A percentile compares a stretch with the other conserved stretches of the same genome.
Conservation (phyloP, 2,329 filamentous ascomycete species). For the Truncatella angustata region DNA sequence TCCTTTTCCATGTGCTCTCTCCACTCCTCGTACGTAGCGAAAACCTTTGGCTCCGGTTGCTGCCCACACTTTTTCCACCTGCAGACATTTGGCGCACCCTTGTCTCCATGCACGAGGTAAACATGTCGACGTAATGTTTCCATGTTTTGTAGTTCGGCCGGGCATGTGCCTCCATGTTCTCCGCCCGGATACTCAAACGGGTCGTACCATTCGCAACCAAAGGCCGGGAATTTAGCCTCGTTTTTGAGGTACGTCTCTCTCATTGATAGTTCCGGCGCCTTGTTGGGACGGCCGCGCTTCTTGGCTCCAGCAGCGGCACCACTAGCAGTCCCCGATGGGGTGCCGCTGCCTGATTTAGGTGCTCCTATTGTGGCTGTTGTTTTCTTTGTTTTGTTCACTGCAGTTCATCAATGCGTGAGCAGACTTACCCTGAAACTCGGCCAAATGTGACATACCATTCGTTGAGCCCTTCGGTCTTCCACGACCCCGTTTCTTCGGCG, state of each 20-base stretch:
- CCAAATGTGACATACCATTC: conserved; percentile 25
- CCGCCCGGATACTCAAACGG: conserved; percentile 9
- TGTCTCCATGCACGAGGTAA: conserved; percentile 42
- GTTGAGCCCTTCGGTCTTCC: conserved; percentile 44
- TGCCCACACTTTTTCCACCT: conserved; percentile 40
- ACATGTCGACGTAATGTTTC: conserved; percentile 57
- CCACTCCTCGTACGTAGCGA: conserved; percentile 32
- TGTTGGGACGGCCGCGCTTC: conserved; percentile 40
- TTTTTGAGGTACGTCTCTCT: conserved; percentile 40
- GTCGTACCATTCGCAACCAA: conserved; percentile 56
- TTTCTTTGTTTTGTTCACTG: neutral
- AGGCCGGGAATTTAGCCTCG: conserved; percentile 46
- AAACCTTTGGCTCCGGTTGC: conserved; percentile 16
- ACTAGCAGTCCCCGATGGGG: neutral
- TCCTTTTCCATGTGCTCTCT: conserved; percentile 48
- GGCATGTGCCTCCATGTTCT: conserved; percentile 35
- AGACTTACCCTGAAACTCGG: too few species aligned
- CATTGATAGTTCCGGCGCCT: conserved; percentile 35
- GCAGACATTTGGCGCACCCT: conserved; percentile 24
- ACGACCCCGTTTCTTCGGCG: conserved; percentile 37
- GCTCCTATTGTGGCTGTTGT: neutral
- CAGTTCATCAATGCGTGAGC: too few species aligned
- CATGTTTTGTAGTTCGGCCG: conserved; percentile 61
- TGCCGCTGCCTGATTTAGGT: neutral
- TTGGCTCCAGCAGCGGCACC: conserved; percentile 9